Evolutionary conservation across 345 rosid genomes (phyloP).

Genomic region (Isatis tinctoria): DNA sequence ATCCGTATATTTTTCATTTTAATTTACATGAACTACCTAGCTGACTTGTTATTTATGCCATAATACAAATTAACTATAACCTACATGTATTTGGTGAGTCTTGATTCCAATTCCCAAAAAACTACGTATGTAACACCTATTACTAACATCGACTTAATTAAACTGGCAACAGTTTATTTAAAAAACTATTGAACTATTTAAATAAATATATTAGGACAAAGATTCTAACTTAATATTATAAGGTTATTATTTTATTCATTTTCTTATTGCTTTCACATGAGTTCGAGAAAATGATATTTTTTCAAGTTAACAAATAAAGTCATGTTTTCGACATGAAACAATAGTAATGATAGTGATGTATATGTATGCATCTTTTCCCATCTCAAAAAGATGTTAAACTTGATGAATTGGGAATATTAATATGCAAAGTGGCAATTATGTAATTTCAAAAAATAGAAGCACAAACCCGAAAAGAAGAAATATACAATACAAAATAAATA

Average conservation of each 20-base stretch:
- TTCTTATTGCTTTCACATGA: constrained; percentile 10
- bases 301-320: background rate
- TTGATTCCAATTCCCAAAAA: no score
- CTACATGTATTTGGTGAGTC: background rate
- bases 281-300: background rate
- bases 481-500: background rate
- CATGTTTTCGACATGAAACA: constrained; percentile 13
- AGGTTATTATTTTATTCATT: background rate
- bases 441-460: background rate
- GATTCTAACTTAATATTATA: no score
- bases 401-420: background rate
- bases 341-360: constrained; percentile 14
- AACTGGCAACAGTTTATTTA: no score
- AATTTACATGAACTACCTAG: background rate
- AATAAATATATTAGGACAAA: background rate
- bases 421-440: constrained; percentile 1
- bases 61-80: background rate
- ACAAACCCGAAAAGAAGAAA: background rate
- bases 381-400: background rate
- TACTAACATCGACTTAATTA: no score
- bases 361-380: background rate
- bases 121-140: no score
- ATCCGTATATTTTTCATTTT: background rate
- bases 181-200: background rate
- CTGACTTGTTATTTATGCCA: background rate